Base-by-base conservation (phyloP, 345 rosid genomes). In the Hypericum perforatum region DNA sequence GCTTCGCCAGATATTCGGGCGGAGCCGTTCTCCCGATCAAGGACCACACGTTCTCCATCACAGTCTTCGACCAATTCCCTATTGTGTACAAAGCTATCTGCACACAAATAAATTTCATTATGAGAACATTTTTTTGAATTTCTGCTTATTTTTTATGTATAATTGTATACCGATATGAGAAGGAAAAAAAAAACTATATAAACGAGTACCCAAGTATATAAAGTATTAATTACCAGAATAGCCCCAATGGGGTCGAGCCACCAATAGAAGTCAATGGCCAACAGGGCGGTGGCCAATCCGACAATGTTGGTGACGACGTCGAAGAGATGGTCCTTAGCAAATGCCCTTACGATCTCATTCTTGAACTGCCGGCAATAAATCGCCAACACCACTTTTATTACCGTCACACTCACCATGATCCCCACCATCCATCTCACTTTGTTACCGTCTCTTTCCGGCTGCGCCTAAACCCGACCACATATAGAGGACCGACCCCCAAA, bases 391-490 rank as follows among this genome's bases (percentile, higher is more conserved):
- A 76, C 16, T 67, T 80, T 80, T 9, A 77, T 65, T 6, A 63
- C 5, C 6, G 85, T 77, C 9, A 68, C 82, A 0, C 78, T 74
- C 5, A 70, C 58, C 82, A 80, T 77, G 4, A 80, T 80, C 45
- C 82, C 85, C 13, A 72, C 68, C 82, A 77, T 77, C 85, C 85
- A 77, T 43, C 43, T 69, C 58, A 66, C 76, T 52, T 80, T 80
- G 11, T 61, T 57, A 12, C 72, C 67, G 58, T 80, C 75, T 29
- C 63, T 70, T 0, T 77, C 82, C 6, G 79, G 85, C 50, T 74
- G 71, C 52, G 68, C 53, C 82, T 74, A 70, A 58, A 64, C 11
- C 49, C n/a, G 0, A 16, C 7, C 7, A 6, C 15, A 36, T 37
- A 13, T 36, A 48, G 9, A 48, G 9, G 6, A 13, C 16, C 16